Conservation (phyloP, 129 eudicot genomes). For the Kitagawia praeruptora region DNA sequence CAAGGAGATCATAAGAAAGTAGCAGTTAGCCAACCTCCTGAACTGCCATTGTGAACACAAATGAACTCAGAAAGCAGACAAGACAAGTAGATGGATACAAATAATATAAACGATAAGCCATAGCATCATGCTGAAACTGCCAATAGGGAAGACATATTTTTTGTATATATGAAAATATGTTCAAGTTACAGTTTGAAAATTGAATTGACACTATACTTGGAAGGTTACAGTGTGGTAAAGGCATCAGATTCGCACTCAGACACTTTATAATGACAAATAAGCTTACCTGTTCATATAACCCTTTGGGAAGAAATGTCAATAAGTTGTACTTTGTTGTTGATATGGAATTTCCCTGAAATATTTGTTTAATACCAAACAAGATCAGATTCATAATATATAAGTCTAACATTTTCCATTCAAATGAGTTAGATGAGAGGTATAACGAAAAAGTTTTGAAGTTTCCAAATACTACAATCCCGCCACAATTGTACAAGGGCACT, state of each 20-base stretch:
- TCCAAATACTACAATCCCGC: not conserved
- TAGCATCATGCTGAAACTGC: not conserved
- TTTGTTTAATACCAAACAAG: constrained; percentile 6
- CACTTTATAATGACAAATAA: not conserved
- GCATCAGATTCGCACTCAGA: not conserved
- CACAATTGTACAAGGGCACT: not conserved
- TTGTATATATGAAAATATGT: not conserved
- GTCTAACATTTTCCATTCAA: not conserved
- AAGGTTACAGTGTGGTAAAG: not conserved
- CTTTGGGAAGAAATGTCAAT: constrained; percentile 83
- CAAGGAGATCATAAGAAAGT: constrained; percentile 88
- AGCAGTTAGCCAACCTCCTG: constrained; percentile 96
- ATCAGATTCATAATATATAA: not conserved
- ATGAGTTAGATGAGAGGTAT: not conserved
- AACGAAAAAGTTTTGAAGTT: not conserved
- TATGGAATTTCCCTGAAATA: constrained; percentile 84
- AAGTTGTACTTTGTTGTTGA: constrained; percentile 93
- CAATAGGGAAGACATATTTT: not conserved
- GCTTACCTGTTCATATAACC: constrained; percentile 89
- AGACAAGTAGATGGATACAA: not conserved
- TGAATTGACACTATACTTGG: not conserved
- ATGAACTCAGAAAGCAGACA: constrained; percentile 10
- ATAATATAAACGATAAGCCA: not conserved
- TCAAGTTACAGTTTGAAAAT: not conserved
- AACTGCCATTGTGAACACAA: constrained; percentile 60